Percentiles rank a stretch among this genome's conserved stretches.
These are phyloP conservation scores for Kockovaella imperatae DNA, from an alignment of 768 basidiomycete genomes.

Conservation along the genomic window DNA sequence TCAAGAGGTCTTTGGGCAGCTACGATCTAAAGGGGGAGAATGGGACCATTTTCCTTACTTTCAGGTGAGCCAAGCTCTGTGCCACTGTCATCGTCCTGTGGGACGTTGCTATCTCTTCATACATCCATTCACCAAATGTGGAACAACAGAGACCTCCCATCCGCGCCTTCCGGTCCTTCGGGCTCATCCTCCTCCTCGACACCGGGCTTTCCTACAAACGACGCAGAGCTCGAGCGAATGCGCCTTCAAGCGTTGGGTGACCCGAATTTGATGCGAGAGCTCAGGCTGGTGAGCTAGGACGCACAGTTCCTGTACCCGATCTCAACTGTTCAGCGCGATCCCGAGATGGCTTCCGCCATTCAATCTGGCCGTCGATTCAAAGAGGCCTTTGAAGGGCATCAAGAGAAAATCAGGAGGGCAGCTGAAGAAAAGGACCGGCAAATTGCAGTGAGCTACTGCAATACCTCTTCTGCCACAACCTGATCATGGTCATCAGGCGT, in stretches of 20 bases:
- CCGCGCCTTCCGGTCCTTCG: constrained; percentile 5
- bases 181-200: constrained; percentile 4
- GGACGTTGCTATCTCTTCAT: background rate
- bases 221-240: constrained; percentile 84
- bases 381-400: constrained; percentile 49
- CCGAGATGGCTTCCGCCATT: constrained; percentile 70
- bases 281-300: constrained; percentile 56
- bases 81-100: background rate
- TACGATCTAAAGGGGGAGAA: constrained; percentile 34
- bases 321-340: constrained; percentile 54
- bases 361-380: constrained; percentile 63
- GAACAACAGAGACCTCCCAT: background rate
- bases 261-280: constrained; percentile 65
- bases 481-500: constrained; percentile 52
- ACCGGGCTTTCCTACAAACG: constrained; percentile 5
- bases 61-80: constrained; percentile 19
- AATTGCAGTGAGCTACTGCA: constrained; percentile 24
- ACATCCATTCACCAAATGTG: background rate
- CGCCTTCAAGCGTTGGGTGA: constrained; percentile 78
- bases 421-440: constrained; percentile 55
- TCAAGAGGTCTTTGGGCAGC: constrained; percentile 21
- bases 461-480: background rate
- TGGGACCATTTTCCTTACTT: constrained; percentile 33
- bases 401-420: constrained; percentile 14
- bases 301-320: background rate